Conservation (phyloP, 306 rosid genomes). For the Vigna nakashimae region DNA sequence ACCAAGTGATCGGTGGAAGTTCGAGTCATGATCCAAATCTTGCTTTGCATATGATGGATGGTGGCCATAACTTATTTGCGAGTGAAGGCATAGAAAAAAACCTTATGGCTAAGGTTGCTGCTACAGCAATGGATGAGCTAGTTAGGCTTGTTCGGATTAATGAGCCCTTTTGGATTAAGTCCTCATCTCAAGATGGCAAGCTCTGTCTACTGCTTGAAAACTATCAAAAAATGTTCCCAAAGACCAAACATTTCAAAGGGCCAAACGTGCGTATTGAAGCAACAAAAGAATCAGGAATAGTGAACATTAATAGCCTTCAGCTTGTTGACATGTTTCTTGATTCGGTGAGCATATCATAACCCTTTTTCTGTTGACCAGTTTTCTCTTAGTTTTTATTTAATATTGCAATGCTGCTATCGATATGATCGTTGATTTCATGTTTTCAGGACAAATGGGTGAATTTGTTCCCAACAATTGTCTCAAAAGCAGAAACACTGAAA, state of each 20-base stretch:
- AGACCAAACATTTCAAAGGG: slow-evolving; percentile 42
- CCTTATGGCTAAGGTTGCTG: slow-evolving; percentile 52
- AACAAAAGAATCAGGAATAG: slow-evolving; percentile 65
- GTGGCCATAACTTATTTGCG: slow-evolving; percentile 4
- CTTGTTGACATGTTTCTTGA: slow-evolving; percentile 65
- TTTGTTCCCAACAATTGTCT: slow-evolving; percentile 64
- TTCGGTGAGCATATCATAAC: slow-evolving; percentile 48
- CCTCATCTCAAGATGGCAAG: slow-evolving; percentile 40
- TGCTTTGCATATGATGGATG: background rate
- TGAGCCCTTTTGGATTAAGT: slow-evolving; percentile 64
- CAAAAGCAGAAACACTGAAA: slow-evolving; percentile 58
- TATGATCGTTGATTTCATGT: slow-evolving; percentile 16
- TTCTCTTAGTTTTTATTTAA: background rate
- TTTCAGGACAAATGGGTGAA: slow-evolving; percentile 65
- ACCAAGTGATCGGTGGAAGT: slow-evolving; percentile 38
- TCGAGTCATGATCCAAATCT: slow-evolving; percentile 20
- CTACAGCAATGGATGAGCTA: slow-evolving; percentile 57
- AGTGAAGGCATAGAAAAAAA: slow-evolving; percentile 45
- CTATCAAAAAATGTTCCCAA: slow-evolving; percentile 61
- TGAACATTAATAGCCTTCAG: slow-evolving; percentile 44
- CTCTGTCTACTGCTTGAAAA: slow-evolving; percentile 46
- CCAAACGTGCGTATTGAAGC: slow-evolving; percentile 55
- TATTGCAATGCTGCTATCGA: background rate
- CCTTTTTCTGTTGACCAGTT: background rate
- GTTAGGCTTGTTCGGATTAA: slow-evolving; percentile 46